These are phyloP conservation scores for Fistulifera pelliculosa DNA, from an alignment of 108 stramenopile genomes.

Conservation along the genomic window DNA sequence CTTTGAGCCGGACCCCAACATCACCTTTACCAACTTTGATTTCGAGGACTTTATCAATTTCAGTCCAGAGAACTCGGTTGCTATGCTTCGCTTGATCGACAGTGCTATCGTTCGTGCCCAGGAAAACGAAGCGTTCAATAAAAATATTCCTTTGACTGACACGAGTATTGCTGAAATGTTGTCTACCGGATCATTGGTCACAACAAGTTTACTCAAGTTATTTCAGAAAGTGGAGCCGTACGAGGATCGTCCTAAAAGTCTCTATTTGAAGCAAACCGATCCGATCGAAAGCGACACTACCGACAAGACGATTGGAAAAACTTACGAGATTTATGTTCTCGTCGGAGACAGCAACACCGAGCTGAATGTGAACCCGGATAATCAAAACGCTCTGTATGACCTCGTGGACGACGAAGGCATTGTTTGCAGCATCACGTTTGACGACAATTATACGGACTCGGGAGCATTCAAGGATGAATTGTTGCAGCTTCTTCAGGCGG, in stretches of 20 bases:
- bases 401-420: not conserved
- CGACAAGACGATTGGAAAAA: not conserved
- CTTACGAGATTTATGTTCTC: not conserved
- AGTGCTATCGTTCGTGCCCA: not conserved
- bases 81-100: not conserved
- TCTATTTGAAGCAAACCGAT: not conserved
- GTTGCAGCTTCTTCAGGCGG: not conserved
- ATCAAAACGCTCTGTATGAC: not conserved
- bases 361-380: not conserved
- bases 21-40: not conserved
- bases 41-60: not conserved
- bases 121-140: not conserved
- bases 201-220: not conserved
- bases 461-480: no score
- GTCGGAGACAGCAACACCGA: not conserved
- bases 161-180: not conserved
- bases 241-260: not conserved
- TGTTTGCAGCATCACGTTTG: not conserved
- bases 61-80: not conserved
- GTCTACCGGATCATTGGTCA: not conserved
- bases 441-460: not conserved
- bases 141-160: not conserved
- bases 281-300: not conserved
- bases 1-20: not conserved
- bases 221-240: not conserved